These are phyloP conservation scores for Climacium dendroides DNA, from an alignment of 225 moss, liverwort and hornwort species.

Conservation along the genomic window DNA sequence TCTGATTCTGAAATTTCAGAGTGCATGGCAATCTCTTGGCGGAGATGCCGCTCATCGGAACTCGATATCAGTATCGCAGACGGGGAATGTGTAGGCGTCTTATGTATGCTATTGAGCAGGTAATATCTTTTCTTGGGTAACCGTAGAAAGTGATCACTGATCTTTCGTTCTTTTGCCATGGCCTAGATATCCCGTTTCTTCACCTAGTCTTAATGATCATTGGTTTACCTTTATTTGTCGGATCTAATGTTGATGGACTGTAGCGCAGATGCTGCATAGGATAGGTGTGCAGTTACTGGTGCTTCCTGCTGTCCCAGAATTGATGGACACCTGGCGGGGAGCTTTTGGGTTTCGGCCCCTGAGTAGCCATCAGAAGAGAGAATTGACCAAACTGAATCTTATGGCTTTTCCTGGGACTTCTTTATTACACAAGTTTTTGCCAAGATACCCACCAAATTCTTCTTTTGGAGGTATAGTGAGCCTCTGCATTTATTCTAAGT, in stretches of 20 bases:
- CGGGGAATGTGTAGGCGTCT: constrained; percentile 90
- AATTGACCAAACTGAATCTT: constrained; percentile 68
- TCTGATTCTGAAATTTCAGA: constrained; percentile 27
- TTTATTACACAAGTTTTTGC: constrained; percentile 51
- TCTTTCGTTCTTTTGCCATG: neutral
- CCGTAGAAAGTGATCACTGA: neutral
- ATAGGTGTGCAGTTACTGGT: constrained; percentile 73
- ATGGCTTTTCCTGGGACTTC: constrained; percentile 97
- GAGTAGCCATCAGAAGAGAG: constrained; percentile 42
- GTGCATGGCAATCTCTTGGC: constrained; percentile 76
- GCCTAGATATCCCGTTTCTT: neutral
- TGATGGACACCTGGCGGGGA: constrained; percentile 74
- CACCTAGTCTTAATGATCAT: neutral
- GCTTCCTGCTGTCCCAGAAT: constrained; percentile 87
- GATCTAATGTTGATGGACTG: neutral
- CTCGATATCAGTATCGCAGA: constrained; percentile 80
- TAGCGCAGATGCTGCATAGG: constrained; percentile 52
- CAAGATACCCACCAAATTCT: constrained; percentile 2
- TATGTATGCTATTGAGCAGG: constrained; percentile 82
- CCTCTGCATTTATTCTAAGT: neutral
- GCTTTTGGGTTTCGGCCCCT: constrained; percentile 67
- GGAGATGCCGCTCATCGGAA: constrained; percentile 91
- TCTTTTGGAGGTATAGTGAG: constrained; percentile 9
- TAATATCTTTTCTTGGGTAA: neutral
- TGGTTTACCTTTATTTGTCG: neutral